These are phyloP conservation scores for Raphanus raphanistrum DNA, from an alignment of 345 rosid species.

Conservation along the genomic window DNA sequence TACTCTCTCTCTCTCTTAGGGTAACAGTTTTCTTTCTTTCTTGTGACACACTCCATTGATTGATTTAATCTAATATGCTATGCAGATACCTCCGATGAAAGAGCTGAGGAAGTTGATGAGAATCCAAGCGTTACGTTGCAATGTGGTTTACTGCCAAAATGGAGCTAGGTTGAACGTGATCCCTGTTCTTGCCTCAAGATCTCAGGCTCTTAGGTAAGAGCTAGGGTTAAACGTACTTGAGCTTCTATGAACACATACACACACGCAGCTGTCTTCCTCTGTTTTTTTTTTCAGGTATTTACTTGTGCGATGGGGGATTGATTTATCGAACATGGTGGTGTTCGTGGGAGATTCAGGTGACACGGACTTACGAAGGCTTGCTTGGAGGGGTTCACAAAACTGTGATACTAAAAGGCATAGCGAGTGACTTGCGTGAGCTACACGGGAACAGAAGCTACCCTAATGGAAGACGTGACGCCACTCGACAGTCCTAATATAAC, in stretches of 20 bases:
- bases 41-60: not conserved
- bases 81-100: conserved; percentile 62
- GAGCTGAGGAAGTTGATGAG: conserved; percentile 70
- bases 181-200: conserved; percentile 75
- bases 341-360: conserved; percentile 74
- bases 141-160: conserved; percentile 62
- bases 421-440: conserved; percentile 45
- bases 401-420: conserved; percentile 53
- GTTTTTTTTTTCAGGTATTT: conserved; percentile 51
- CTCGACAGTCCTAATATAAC: conserved; percentile 47
- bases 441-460: conserved; percentile 62
- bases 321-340: conserved; percentile 55
- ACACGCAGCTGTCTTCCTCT: too few species aligned
- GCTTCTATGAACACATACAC: too few species aligned
- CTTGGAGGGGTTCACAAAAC: conserved; percentile 69
- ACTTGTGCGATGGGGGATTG: conserved; percentile 69
- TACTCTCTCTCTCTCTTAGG: not conserved
- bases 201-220: conserved; percentile 75
- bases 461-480: conserved; percentile 58
- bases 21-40: too few species aligned
- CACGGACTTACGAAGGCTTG: conserved; percentile 75
- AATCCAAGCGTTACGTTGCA: conserved; percentile 69
- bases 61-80: too few species aligned
- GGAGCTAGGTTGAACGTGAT: conserved; percentile 63
- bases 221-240: too few species aligned